Percentiles rank a stretch among this genome's conserved stretches.
Evolutionary conservation across 257 asterid genomes (phyloP).

Genomic region (Buddleja alternifolia): DNA sequence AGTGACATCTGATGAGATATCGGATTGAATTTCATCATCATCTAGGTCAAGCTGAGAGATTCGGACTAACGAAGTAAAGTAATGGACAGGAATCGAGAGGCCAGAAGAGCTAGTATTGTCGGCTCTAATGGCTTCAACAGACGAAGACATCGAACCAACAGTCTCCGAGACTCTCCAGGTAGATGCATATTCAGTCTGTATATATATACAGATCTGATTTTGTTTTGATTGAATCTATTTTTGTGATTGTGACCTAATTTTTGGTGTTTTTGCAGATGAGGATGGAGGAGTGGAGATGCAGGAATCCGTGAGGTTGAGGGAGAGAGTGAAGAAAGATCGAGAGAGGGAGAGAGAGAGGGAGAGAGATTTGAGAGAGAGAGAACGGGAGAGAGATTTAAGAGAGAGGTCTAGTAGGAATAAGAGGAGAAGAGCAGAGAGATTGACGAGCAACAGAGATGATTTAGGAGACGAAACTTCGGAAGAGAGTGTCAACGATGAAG

Average conservation of each 20-base stretch:
- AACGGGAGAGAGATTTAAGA: constrained; percentile 65
- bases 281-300: constrained; percentile 80
- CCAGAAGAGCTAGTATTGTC: constrained; percentile 75
- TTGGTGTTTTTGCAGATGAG: constrained; percentile 65
- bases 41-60: constrained; percentile 37
- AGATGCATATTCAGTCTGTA: neutral
- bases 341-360: constrained; percentile 51
- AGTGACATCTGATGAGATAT: constrained; percentile 37
- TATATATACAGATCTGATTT: constrained; percentile 59
- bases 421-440: constrained; percentile 73
- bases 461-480: constrained; percentile 83
- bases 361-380: constrained; percentile 50
- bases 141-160: constrained; percentile 71
- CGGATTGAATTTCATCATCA: constrained; percentile 39
- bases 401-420: constrained; percentile 72
- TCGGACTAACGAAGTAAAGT: constrained; percentile 11
- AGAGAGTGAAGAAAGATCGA: constrained; percentile 93
- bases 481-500: constrained; percentile 88
- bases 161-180: constrained; percentile 94
- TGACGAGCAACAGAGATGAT: constrained; percentile 51
- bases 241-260: neutral
- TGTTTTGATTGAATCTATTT: neutral
- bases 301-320: constrained; percentile 80
- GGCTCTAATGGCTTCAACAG: constrained; percentile 85
- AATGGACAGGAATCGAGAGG: constrained; percentile 93